These are phyloP conservation scores for Emergomyces pasteurianus DNA, from an alignment of 2,329 filamentous ascomycete species.

Conservation along the genomic window DNA sequence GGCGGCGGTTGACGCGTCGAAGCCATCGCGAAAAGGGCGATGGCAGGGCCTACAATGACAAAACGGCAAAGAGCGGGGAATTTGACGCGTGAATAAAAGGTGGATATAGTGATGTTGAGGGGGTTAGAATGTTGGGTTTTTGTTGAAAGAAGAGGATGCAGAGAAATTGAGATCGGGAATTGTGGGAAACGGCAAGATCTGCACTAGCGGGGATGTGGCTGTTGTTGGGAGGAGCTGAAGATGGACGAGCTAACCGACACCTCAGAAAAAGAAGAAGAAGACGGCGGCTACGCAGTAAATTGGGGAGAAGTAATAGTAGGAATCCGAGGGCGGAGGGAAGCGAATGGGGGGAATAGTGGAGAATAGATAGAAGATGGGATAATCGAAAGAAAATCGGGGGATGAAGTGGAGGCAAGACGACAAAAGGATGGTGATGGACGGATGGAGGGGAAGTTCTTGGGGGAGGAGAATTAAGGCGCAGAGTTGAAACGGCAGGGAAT, in stretches of 20 bases:
- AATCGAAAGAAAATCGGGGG: no score
- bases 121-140: neutral
- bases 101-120: neutral
- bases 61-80: slow-evolving; percentile 8
- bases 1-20: slow-evolving; percentile 33
- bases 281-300: neutral
- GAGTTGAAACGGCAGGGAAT: no score
- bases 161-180: neutral
- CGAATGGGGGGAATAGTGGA: no score
- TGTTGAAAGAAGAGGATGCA: neutral
- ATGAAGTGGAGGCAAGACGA: no score
- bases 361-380: no score
- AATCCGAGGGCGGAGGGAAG: no score
- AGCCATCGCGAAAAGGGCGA: slow-evolving; percentile 21
- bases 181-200: slow-evolving; percentile 1
- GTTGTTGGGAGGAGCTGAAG: neutral
- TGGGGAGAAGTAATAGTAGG: neutral
- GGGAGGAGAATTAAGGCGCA: no score
- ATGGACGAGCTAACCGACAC: no score
- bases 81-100: slow-evolving; percentile 20
- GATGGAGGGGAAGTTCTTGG: no score
- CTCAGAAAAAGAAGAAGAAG: no score
- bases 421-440: no score
- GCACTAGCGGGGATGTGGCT: slow-evolving; percentile 1
- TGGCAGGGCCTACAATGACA: slow-evolving; percentile 5